These are phyloP conservation scores for Hordeum marinum DNA, from an alignment of 176 grass and related monocot genomes.

Conservation along the genomic window DNA sequence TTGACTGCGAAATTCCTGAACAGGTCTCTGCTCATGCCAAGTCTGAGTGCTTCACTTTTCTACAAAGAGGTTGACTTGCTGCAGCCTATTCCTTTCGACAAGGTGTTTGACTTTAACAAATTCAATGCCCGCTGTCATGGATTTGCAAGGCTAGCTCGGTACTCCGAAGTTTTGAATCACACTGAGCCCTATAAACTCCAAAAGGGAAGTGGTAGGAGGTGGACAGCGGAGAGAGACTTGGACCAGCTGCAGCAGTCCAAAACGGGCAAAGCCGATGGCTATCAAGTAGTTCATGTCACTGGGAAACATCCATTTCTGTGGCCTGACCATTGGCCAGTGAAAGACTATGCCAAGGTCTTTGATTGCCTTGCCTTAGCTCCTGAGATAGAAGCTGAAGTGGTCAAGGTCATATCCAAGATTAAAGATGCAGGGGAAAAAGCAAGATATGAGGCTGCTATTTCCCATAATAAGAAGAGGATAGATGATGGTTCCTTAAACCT, in stretches of 20 bases:
- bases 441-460: conserved; percentile 38
- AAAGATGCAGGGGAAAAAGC: conserved; percentile 50
- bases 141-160: conserved; percentile 74
- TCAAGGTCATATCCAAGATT: conserved; percentile 91
- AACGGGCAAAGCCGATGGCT: conserved; percentile 35
- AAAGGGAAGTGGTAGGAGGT: conserved; percentile 90
- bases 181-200: conserved; percentile 47
- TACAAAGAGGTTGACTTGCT: conserved; percentile 97
- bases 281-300: conserved; percentile 62
- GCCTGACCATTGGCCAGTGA: conserved; percentile 92
- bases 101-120: conserved; percentile 82
- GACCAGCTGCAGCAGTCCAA: conserved; percentile 60
- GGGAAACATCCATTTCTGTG: conserved; percentile 94
- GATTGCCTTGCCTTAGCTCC: conserved; percentile 70
- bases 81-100: conserved; percentile 67
- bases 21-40: conserved; percentile 91
- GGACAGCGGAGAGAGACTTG: conserved; percentile 87
- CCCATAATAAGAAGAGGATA: conserved; percentile 30
- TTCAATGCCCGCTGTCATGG: conserved; percentile 72
- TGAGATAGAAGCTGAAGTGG: conserved; percentile 82
- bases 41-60: conserved; percentile 85
- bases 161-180: conserved; percentile 71
- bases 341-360: conserved; percentile 74
- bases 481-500: background rate
- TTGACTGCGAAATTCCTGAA: conserved; percentile 88